Conservation (phyloP, 2,329 filamentous ascomycete genomes). For the Coniochaeta sp. region DNA sequence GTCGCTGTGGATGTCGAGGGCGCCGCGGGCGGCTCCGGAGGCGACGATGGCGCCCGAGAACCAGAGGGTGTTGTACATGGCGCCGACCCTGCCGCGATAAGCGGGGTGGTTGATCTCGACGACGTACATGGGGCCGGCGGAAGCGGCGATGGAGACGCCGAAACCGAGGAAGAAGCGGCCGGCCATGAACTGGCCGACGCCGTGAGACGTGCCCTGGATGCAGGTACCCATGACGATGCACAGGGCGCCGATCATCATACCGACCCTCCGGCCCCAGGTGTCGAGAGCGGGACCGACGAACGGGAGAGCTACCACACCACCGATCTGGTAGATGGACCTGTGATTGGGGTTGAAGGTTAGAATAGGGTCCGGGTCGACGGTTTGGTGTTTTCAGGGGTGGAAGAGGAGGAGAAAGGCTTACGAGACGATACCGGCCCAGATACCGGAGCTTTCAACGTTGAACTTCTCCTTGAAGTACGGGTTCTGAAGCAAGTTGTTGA, state of each 20-base stretch:
- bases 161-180: conserved; percentile 59
- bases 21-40: conserved; percentile 39
- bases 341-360: background rate
- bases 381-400: background rate
- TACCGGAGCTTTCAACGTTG: conserved; percentile 31
- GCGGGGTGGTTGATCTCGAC: conserved; percentile 36
- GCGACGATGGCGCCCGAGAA: conserved; percentile 43
- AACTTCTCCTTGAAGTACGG: conserved; percentile 31
- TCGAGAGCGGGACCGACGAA: conserved; percentile 40
- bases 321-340: conserved; percentile 42
- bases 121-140: conserved; percentile 39
- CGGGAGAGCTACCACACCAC: conserved; percentile 37
- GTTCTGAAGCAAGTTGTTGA: conserved; percentile 40
- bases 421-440: conserved; percentile 42
- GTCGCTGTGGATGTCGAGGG: conserved; percentile 28
- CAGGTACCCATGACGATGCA: conserved; percentile 37
- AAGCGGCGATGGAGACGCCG: conserved; percentile 38
- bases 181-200: conserved; percentile 37
- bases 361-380: background rate
- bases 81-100: conserved; percentile 34
- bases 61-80: conserved; percentile 37
- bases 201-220: conserved; percentile 34
- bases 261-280: conserved; percentile 36
- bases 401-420: background rate
- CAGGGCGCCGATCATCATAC: conserved; percentile 38